These are phyloP conservation scores for Solanum appendiculatum DNA, from an alignment of 257 asterid genomes.

Conservation along the genomic window DNA sequence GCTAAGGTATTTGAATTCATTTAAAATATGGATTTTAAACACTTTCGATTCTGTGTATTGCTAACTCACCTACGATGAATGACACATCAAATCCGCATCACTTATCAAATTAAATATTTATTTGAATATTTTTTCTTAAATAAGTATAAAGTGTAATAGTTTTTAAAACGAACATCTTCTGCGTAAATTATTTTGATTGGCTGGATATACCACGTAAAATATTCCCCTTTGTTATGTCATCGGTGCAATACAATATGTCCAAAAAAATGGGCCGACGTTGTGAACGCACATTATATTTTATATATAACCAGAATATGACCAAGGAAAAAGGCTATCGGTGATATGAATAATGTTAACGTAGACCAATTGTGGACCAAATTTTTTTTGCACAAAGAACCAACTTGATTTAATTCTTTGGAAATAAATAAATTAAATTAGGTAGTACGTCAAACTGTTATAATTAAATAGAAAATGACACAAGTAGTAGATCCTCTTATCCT, in stretches of 20 bases:
- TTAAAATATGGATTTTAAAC: too few relatives aligned
- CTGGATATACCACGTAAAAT: background rate
- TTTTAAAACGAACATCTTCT: too few relatives aligned
- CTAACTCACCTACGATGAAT: too few relatives aligned
- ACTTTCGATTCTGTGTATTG: too few relatives aligned
- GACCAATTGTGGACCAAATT: background rate
- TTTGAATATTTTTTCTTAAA: too few relatives aligned
- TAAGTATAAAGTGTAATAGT: too few relatives aligned
- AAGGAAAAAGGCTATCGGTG: background rate
- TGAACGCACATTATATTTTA: background rate
- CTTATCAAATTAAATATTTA: too few relatives aligned
- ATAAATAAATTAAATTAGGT: background rate
- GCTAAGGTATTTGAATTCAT: too few relatives aligned
- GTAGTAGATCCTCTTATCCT: background rate
- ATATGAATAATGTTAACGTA: background rate
- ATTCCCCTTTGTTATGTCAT: background rate
- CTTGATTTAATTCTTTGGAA: background rate
- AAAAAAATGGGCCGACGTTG: background rate
- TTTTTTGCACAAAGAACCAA: background rate
- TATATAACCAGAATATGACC: background rate
- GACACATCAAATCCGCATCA: too few relatives aligned
- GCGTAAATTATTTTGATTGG: background rate
- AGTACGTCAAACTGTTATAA: background rate
- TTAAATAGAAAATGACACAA: background rate
- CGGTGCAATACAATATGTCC: background rate